Evolutionary conservation across 2,329 filamentous ascomycete species (phyloP).

Genomic region (Thermochaetoides dissita): DNA sequence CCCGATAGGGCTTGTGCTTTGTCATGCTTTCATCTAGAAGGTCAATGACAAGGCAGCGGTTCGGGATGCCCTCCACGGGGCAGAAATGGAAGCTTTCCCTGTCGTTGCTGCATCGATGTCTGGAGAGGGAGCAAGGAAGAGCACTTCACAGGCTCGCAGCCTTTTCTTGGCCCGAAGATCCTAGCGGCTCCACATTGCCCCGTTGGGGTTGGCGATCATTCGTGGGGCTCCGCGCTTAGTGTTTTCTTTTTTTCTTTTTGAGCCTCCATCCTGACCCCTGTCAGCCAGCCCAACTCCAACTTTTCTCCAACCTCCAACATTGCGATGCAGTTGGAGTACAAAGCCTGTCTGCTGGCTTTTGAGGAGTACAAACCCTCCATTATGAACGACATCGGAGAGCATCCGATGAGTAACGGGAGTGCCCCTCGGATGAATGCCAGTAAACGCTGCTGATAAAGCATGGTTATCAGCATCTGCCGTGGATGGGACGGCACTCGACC

Average conservation of each 20-base stretch:
- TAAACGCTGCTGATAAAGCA: constrained; percentile 8
- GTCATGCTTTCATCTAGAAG: too few species aligned
- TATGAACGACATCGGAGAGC: not conserved
- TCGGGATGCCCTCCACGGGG: too few species aligned
- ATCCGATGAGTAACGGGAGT: not conserved
- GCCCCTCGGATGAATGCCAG: not conserved
- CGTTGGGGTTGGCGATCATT: constrained; percentile 5
- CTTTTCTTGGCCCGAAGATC: constrained; percentile 5
- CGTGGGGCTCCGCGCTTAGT: constrained; percentile 4
- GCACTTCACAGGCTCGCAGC: too few species aligned
- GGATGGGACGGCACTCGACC: not conserved
- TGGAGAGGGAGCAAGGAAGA: too few species aligned
- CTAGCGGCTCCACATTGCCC: constrained; percentile 8
- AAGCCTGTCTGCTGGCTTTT: constrained; percentile 1
- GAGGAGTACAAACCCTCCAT: not conserved
- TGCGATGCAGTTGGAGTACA: not conserved
- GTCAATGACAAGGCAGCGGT: too few species aligned
- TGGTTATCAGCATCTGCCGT: constrained; percentile 4
- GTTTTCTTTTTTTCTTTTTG: constrained; percentile 6
- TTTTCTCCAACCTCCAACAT: constrained; percentile 6
- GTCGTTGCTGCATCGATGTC: too few species aligned
- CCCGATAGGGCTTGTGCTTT: too few species aligned
- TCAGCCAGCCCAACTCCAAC: constrained; percentile 3
- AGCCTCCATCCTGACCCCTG: constrained; percentile 9
- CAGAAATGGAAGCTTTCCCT: too few species aligned